These are phyloP conservation scores for Chenopodium quinoa DNA, from an alignment of 148 eudicot genomes.

Conservation along the genomic window DNA sequence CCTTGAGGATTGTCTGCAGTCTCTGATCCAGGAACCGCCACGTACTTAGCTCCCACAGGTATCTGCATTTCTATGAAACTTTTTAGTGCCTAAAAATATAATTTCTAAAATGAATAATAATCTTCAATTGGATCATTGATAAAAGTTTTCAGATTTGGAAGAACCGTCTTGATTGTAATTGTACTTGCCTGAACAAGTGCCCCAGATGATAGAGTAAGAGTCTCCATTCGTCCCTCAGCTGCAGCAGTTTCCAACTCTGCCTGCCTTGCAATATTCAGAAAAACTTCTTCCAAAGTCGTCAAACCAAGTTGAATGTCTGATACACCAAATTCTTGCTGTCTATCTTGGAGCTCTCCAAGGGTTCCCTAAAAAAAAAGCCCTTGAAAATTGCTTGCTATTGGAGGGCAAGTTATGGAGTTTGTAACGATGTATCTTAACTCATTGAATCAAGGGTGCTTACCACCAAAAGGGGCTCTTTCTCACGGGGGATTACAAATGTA, in stretches of 20 bases:
- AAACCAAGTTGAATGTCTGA: constrained; percentile 82
- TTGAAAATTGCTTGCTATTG: background rate
- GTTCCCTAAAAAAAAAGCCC: constrained; percentile 35
- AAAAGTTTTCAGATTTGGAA: background rate
- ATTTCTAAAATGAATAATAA: background rate
- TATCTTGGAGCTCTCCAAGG: constrained; percentile 73
- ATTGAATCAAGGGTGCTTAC: constrained; percentile 31
- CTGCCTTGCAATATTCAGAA: constrained; percentile 70
- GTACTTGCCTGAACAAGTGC: constrained; percentile 49
- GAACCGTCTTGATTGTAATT: background rate
- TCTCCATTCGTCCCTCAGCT: constrained; percentile 60
- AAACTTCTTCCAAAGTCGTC: constrained; percentile 92
- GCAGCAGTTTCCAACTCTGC: constrained; percentile 82
- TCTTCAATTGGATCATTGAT: background rate
- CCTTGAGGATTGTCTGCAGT: constrained; percentile 57
- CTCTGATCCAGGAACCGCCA: constrained; percentile 67
- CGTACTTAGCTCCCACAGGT: constrained; percentile 68
- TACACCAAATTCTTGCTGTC: constrained; percentile 63
- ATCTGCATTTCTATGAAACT: constrained; percentile 34
- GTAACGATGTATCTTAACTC: background rate
- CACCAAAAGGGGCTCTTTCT: constrained; percentile 58
- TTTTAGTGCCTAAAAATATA: background rate
- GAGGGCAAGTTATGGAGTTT: background rate
- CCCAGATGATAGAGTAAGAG: constrained; percentile 62
- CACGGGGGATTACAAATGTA: constrained; percentile 70